These are phyloP conservation scores for Neoascochyta sp. DNA, from an alignment of 2,329 filamentous ascomycete species.

Conservation along the genomic window DNA sequence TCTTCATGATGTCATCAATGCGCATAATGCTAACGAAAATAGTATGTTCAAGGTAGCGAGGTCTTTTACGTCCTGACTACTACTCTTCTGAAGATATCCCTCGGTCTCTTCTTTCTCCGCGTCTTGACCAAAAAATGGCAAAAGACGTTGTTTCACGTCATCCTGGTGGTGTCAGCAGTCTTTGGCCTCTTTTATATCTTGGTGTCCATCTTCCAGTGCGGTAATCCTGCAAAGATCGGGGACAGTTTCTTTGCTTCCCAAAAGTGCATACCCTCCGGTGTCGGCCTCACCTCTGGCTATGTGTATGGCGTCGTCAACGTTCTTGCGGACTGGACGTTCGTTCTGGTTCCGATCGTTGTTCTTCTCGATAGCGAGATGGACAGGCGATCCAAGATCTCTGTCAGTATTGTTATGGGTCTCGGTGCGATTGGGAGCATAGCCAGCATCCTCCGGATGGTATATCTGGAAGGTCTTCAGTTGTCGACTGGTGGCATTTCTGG, in stretches of 20 bases:
- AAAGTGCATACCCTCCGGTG: conserved; percentile 21
- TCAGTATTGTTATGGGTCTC: conserved; percentile 44
- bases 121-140: conserved; percentile 34
- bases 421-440: conserved; percentile 39
- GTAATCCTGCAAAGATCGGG: conserved; percentile 22
- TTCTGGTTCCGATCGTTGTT: conserved; percentile 32
- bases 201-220: conserved; percentile 29
- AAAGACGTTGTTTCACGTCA: conserved; percentile 19
- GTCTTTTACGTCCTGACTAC: conserved; percentile 53
- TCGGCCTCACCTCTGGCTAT: conserved; percentile 27
- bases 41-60: conserved; percentile 40
- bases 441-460: conserved; percentile 32
- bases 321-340: conserved; percentile 36
- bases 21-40: conserved; percentile 3
- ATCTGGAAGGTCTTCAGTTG: conserved; percentile 24
- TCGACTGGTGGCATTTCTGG: conserved; percentile 4
- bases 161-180: conserved; percentile 19
- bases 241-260: conserved; percentile 15
- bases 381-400: conserved; percentile 44
- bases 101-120: conserved; percentile 37
- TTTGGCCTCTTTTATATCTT: conserved; percentile 32
- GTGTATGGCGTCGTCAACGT: conserved; percentile 32
- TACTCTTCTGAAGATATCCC: conserved; percentile 45
- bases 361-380: conserved; percentile 44
- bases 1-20: too few species aligned